phyloP scores from a whole-genome alignment of 495 filamentous ascomycete species.

The Aspergillus asperescens region DNA sequence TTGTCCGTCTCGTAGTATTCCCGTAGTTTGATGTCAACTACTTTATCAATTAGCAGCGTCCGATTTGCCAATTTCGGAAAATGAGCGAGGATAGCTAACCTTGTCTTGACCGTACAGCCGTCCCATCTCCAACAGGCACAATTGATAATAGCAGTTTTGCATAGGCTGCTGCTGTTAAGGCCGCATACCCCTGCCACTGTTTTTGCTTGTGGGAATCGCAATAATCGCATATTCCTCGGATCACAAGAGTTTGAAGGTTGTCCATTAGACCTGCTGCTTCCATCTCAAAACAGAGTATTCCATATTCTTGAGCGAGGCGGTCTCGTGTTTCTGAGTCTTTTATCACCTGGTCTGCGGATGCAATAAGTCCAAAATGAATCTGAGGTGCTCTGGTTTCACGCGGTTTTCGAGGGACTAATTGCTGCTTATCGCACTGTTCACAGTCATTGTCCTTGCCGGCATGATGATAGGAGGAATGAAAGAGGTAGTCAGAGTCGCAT shows the following conservation, averaged over 20 bases:
- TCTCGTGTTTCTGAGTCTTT: no score
- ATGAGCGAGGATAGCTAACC: not conserved
- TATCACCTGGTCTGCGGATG: no score
- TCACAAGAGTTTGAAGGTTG: no score
- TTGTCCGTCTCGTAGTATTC: slow-evolving; percentile 3
- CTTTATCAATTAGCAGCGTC: not conserved
- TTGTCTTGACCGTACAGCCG: not conserved
- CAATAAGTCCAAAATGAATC: no score
- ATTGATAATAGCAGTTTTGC: slow-evolving; percentile 24
- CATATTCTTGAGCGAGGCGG: no score
- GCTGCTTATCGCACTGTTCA: no score
- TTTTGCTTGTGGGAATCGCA: slow-evolving; percentile 30
- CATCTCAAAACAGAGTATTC: no score
- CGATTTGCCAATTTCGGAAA: not conserved
- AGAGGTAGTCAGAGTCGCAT: slow-evolving; percentile 22
- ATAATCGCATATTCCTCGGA: no score
- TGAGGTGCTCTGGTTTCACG: no score
- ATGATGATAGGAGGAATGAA: slow-evolving; percentile 26
- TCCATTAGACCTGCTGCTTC: no score
- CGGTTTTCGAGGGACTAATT: no score
- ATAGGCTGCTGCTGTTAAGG: slow-evolving; percentile 30
- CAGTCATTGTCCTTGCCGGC: no score
- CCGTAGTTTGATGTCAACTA: slow-evolving; percentile 4
- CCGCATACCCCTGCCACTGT: slow-evolving; percentile 24
- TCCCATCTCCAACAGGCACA: slow-evolving; percentile 8